These are phyloP conservation scores for Kuraishia molischiana DNA, from an alignment of 805 yeast species.

Conservation along the genomic window DNA sequence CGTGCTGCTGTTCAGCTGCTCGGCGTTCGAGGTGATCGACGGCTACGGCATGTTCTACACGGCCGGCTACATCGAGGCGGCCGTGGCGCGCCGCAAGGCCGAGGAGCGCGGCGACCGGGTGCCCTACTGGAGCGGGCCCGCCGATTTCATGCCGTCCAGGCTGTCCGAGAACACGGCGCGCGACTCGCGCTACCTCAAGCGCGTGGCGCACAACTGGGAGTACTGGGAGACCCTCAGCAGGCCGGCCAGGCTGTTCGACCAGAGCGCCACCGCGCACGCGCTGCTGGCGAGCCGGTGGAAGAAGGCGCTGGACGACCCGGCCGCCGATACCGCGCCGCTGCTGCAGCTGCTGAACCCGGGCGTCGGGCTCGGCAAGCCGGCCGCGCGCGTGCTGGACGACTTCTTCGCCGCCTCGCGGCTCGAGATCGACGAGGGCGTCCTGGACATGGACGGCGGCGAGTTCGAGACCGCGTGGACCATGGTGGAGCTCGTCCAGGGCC, in stretches of 20 bases:
- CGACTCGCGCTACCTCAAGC: background rate
- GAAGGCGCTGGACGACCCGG: background rate
- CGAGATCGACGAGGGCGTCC: background rate
- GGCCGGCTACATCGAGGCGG: conserved; percentile 35
- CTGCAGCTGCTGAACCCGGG: background rate
- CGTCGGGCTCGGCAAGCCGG: background rate
- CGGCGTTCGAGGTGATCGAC: conserved; percentile 12
- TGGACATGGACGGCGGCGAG: background rate
- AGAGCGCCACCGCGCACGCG: background rate
- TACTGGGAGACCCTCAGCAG: background rate
- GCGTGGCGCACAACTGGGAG: background rate
- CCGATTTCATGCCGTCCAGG: conserved; percentile 26
- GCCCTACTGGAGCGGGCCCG: conserved; percentile 42
- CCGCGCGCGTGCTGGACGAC: background rate
- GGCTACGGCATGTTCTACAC: conserved; percentile 20
- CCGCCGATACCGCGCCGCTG: background rate
- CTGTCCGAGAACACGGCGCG: background rate
- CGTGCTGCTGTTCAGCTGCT: background rate
- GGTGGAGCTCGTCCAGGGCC: background rate
- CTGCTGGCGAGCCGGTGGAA: background rate
- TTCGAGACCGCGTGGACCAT: background rate
- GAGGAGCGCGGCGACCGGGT: conserved; percentile 27
- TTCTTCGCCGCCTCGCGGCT: background rate
- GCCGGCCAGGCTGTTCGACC: background rate
- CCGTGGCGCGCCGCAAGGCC: conserved; percentile 24